Evolutionary conservation across 192 early-diverging fungal species (phyloP), one percentile per base, ranked within the genome.

Genomic region (Podila epigama): DNA sequence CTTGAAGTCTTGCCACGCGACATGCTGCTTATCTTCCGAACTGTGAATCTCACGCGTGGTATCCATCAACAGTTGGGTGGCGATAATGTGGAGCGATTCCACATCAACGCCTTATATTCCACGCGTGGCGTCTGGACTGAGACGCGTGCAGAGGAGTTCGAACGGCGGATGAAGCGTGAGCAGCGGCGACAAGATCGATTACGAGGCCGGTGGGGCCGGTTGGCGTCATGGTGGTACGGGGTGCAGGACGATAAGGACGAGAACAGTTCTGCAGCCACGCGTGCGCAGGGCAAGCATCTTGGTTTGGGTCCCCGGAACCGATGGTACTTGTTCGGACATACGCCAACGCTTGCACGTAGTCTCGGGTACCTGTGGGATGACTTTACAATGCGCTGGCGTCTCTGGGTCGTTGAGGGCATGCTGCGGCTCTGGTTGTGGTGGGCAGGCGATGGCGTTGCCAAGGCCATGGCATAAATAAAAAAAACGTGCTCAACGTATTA

Each of bases 11-110:
- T 87, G 29, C 86, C 86, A 0, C 63, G 86, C 7, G 86, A 87
- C 28, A 84, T 87, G 82, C 69, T 87, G 28, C 42, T 87, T 51
- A 73, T 85, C 28, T 83, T 85, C 62, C 79, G 86, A 29, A 81
- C 81, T 18, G 79, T 79, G n/a, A 83, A 87, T 48, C 50, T 87
- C 44, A 77, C 85, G 1, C 79, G 80, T 2, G 81, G 81, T 12
- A 80, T 87, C 18, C 86, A 87, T 63, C 63, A 80, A 29, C 79
- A 85, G 60, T 48, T 87, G 2, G 84, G 82, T 9, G 84, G 83
- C 3, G 71, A 69, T n/a, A 79, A 82, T 40, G 79, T 79, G 11
- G 82, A 83, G 57, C 60, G 77, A n/a, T 83, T 85, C 57, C 79
- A 73, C 27, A 75, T 82, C 60, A 82, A 85, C 56, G 84, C 84